phyloP scores from a whole-genome alignment of 148 eudicot species.

The Rheum nobile region DNA sequence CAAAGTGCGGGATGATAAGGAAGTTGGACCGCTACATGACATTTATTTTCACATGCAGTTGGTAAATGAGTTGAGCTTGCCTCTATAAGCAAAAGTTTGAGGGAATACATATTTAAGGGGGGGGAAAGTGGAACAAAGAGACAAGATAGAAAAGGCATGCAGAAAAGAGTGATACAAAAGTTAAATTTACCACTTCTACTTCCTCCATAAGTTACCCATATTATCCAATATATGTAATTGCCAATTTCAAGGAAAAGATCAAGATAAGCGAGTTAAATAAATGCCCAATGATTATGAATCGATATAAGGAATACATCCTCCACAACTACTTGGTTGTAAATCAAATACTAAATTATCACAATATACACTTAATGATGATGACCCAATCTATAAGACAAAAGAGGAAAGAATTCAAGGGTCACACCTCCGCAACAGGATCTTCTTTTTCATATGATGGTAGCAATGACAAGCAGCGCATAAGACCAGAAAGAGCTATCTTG shows the following conservation, averaged over 20 bases:
- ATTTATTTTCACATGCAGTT: not conserved
- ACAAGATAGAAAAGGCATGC: not conserved
- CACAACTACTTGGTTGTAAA: not conserved
- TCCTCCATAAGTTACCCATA: not conserved
- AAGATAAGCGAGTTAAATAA: not conserved
- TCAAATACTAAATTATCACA: not conserved
- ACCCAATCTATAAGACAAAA: not conserved
- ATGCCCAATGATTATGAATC: no score
- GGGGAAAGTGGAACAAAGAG: no score
- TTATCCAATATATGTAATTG: not conserved
- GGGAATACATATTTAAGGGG: no score
- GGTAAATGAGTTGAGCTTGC: not conserved
- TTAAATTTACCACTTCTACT: not conserved
- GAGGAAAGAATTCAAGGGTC: not conserved
- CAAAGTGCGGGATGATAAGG: not conserved
- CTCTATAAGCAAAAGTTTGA: slow-evolving; percentile 1
- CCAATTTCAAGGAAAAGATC: not conserved
- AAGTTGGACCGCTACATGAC: not conserved
- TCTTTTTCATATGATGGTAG: slow-evolving; percentile 43
- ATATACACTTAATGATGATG: not conserved
- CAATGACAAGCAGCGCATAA: slow-evolving; percentile 65
- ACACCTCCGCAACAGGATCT: not conserved
- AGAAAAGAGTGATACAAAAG: not conserved
- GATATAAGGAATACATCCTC: no score
- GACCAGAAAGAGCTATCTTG: slow-evolving; percentile 52